Base-by-base conservation (phyloP, 2,329 filamentous ascomycete species). In the Colletotrichum sp. region DNA sequence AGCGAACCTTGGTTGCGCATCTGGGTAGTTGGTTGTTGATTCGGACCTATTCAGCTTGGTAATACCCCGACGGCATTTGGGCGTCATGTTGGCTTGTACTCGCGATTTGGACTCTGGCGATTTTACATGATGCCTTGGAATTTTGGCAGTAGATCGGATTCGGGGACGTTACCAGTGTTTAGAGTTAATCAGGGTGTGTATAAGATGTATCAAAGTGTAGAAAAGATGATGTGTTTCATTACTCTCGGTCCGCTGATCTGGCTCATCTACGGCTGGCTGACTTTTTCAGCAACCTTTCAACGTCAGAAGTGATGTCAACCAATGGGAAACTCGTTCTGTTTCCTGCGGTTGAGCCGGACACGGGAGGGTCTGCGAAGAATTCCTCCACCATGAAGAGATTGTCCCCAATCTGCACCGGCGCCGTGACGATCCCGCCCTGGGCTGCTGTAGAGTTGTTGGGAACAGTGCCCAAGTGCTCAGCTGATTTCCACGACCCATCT, bases 401-500 rank as follows among this genome's bases (percentile, higher is more conserved):
- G 7, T 73, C 32, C 18, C 75, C 72, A 72, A 81, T 61, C 28
- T 77, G 73, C 12, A 77, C 68, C 15, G 73, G 28, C 8, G 68
- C 60, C 15, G 74, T 71, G 36, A 75, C 48, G 13, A 48, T 57
- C 1, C 73, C 75, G 9, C 75, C 73, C 24, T 73, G 73, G 13
- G 73, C 70, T 28, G 55, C 69, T 3, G 70, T 21, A 8, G 73
- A 75, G 7, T 74, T 72, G 26, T 81, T 82, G 16, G 82, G 69
- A 1, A 86, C 78, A 0, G 78, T 79, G 0, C 85, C 85, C 12
- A 86, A 55, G 24, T 84, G 81, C 78, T 85, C 81, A 5, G 85
- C 85, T 5, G 77, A 77, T 30, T 78, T 77, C 85, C 85, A 87
- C 24, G 74, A 78, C 8, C 77, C 80, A 38, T 86, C 82, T n/a